phyloP scores from a whole-genome alignment of 768 basidiomycete species.

The Roridomyces roridus region DNA sequence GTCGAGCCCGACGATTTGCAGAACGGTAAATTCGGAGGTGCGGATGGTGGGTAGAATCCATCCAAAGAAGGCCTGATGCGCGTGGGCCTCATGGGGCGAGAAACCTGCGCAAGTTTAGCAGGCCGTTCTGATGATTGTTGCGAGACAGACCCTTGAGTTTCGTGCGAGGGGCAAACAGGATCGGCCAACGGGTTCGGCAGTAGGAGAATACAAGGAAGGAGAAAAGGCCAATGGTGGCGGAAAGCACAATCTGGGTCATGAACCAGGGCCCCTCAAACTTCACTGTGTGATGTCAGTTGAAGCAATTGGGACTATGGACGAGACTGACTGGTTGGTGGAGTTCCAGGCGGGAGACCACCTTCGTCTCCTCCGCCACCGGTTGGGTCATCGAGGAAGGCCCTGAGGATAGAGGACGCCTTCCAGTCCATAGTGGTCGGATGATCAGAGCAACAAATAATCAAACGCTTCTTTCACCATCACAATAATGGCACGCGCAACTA shows the following conservation, averaged over 20 bases:
- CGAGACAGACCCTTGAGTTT: conserved; percentile 83
- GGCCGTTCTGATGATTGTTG: conserved; percentile 10
- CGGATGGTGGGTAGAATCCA: conserved; percentile 95
- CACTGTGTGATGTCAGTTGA: conserved; percentile 46
- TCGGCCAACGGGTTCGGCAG: conserved; percentile 84
- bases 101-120: conserved; percentile 60
- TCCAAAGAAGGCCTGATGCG: conserved; percentile 86
- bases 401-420: conserved; percentile 26
- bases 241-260: conserved; percentile 84
- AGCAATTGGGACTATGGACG: not conserved
- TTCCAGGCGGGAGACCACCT: conserved; percentile 60
- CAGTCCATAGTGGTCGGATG: conserved; percentile 22
- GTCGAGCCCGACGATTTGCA: conserved; percentile 96
- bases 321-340: conserved; percentile 67
- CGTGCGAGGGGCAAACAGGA: conserved; percentile 91
- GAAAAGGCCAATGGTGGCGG: conserved; percentile 74
- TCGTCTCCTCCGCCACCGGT: conserved; percentile 46
- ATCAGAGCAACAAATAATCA: too few relatives aligned
- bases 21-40: conserved; percentile 90
- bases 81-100: conserved; percentile 92
- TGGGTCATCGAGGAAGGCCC: conserved; percentile 29
- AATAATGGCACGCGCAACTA: conserved; percentile 40
- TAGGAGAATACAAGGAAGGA: conserved; percentile 92
- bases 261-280: conserved; percentile 96
- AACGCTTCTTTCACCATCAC: too few relatives aligned